Percentiles rank a stretch among this genome's conserved stretches.
Evolutionary conservation across 352 stramenopile genomes (phyloP).

Genomic region (Stramenopiles sp.): DNA sequence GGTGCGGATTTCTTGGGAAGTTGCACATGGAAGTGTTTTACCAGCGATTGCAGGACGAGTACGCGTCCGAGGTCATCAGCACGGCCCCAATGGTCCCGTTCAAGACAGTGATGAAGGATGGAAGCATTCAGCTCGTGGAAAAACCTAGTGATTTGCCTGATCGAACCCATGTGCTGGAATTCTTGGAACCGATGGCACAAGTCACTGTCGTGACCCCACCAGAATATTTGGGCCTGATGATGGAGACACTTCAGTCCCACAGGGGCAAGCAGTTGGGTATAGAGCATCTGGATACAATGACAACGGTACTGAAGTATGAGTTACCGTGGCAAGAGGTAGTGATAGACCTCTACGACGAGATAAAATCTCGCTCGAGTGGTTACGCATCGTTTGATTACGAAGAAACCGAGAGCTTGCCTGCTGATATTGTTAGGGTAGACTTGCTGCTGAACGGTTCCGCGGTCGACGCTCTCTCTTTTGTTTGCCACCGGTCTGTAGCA

Average conservation of each 20-base stretch:
- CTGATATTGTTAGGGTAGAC: slow-evolving; percentile 57
- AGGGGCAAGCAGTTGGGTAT: slow-evolving; percentile 69
- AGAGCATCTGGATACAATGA: slow-evolving; percentile 77
- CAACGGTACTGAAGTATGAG: slow-evolving; percentile 72
- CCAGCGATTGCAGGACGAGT: slow-evolving; percentile 89
- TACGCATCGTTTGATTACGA: slow-evolving; percentile 87
- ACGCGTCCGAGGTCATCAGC: slow-evolving; percentile 86
- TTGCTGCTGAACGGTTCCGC: slow-evolving; percentile 44
- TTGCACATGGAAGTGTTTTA: slow-evolving; percentile 97
- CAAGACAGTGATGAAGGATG: slow-evolving; percentile 30
- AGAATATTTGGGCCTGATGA: slow-evolving; percentile 79
- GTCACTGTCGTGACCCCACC: slow-evolving; percentile 83
- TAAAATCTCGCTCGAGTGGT: slow-evolving; percentile 83
- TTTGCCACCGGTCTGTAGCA: slow-evolving; percentile 70
- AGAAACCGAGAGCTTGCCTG: slow-evolving; percentile 60
- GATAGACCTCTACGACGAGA: slow-evolving; percentile 95
- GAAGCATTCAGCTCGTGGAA: no score
- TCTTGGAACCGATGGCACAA: slow-evolving; percentile 78
- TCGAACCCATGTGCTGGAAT: no score
- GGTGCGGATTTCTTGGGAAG: slow-evolving; percentile 88
- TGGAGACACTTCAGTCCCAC: slow-evolving; percentile 50
- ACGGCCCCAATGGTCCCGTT: slow-evolving; percentile 96
- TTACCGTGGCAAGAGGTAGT: slow-evolving; percentile 95
- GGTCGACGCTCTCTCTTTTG: slow-evolving; percentile 88
- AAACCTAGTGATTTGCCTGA: no score